These are phyloP conservation scores for Colletotrichum gigasporum DNA, from an alignment of 2,329 filamentous ascomycete genomes.

Conservation along the genomic window DNA sequence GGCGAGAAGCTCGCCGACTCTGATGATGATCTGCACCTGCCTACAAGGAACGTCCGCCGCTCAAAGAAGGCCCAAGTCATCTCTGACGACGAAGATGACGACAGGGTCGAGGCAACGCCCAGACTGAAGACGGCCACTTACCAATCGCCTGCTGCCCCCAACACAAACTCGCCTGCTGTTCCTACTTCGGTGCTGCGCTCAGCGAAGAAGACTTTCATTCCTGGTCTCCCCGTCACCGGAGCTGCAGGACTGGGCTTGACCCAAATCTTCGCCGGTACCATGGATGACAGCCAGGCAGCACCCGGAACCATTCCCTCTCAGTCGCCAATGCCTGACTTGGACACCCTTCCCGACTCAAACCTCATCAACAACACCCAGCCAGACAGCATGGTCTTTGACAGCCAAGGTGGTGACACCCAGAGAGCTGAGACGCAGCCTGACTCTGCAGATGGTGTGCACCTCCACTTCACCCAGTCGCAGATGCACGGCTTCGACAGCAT, in stretches of 20 bases:
- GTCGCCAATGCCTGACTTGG: constrained; percentile 64
- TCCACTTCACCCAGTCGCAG: constrained; percentile 71
- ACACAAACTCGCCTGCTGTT: constrained; percentile 58
- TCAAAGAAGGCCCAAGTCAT: constrained; percentile 64
- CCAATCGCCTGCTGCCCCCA: constrained; percentile 53
- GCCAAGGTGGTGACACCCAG: constrained; percentile 51
- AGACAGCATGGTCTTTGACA: constrained; percentile 62
- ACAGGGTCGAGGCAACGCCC: constrained; percentile 56
- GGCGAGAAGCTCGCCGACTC: constrained; percentile 41
- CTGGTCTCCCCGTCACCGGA: constrained; percentile 69
- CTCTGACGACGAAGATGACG: constrained; percentile 72
- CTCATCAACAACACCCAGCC: constrained; percentile 69
- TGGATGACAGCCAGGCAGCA: constrained; percentile 70
- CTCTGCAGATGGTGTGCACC: constrained; percentile 48
- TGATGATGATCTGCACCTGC: constrained; percentile 51
- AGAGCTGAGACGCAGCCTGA: constrained; percentile 47
- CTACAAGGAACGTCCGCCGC: constrained; percentile 54
- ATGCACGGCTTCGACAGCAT: constrained; percentile 67
- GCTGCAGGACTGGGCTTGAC: constrained; percentile 79
- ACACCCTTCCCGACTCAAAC: constrained; percentile 66
- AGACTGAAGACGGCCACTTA: constrained; percentile 51
- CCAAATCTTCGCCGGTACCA: constrained; percentile 90
- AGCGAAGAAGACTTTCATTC: constrained; percentile 75
- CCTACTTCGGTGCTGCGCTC: constrained; percentile 75
- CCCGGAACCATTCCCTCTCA: constrained; percentile 48